Evolutionary conservation across 2,329 filamentous ascomycete species (phyloP), one percentile per base, ranked within the genome.

Genomic region (Fusarium continuum): DNA sequence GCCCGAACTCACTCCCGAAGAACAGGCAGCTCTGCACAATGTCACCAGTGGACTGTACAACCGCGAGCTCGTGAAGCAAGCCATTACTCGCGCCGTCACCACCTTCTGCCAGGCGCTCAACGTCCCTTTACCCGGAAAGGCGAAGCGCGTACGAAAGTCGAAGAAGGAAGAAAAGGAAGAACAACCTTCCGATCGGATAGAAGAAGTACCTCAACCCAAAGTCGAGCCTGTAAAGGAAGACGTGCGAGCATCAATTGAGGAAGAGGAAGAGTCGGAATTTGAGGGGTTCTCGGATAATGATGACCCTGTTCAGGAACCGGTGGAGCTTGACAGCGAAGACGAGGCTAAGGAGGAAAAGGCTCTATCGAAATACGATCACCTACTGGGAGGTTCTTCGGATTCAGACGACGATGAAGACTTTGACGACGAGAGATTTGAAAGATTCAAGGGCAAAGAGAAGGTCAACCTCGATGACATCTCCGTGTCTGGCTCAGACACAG

Each of bases 1-100:
- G 61, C 81, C 82, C 4, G 76, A 82, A 2, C 71, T 86, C 4
- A 77, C 81, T 2, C 82, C 83, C 36, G 83, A 86, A 46, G 82
- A 86, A 66, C 77, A 75, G 47, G 64, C 72, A 1, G 79, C 82
- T 4, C 74, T 86, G 22, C 85, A 87, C 67, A 87, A 87, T 69
- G 84, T 88, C 46, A 87, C 85, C 22, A 87, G 85, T 56, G 80
- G 79, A 8, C 74, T 88, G 4, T 86, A 82, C 70, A 86, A 83
- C 55, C 76, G 79, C 47, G 78, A 78, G 6, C 77, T 80, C 25
- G 83, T 86, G 48, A 81, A 80, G 62, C 77, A 81, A 44, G 78
- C 79, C 4, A 73, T 84, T 9, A 78, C 82, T 22, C 78, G 79
- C 67, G 84, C 83, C 2, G 64, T 86, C 13, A 74, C 76, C 51